Percentiles rank a stretch among this genome's conserved stretches.
phyloP scores from a whole-genome alignment of 2,329 filamentous ascomycete genomes.

The Calonectria hongkongensis region DNA sequence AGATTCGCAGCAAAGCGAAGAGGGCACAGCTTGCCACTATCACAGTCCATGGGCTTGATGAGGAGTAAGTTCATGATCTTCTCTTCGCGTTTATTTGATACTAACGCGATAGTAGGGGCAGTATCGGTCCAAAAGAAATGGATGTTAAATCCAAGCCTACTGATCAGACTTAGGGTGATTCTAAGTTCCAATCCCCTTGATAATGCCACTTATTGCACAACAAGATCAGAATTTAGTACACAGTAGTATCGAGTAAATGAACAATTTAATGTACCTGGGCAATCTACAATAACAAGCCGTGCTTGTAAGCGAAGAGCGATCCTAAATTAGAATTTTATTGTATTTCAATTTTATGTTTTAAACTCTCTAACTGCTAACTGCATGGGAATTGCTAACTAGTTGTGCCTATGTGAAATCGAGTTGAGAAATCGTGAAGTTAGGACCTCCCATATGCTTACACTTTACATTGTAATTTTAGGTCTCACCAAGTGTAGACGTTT shows the following conservation, averaged over 20 bases:
- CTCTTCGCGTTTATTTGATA: no score
- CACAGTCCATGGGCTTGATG: constrained; percentile 24
- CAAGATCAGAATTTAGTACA: not conserved
- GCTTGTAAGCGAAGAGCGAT: no score
- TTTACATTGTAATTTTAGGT: no score
- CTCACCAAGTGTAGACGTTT: no score
- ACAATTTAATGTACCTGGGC: not conserved
- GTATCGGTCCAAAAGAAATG: constrained; percentile 24
- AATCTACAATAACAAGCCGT: not conserved
- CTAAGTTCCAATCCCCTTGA: not conserved
- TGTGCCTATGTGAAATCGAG: no score
- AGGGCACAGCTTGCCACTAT: constrained; percentile 28
- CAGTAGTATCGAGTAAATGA: not conserved
- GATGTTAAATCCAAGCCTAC: not conserved
- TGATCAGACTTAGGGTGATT: no score
- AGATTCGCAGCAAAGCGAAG: constrained; percentile 44
- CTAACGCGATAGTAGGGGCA: constrained; percentile 17
- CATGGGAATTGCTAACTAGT: no score
- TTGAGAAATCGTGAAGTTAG: no score
- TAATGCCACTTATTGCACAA: not conserved
- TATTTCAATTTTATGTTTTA: no score
- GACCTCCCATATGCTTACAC: no score
- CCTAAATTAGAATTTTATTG: no score
- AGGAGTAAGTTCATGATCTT: constrained; percentile 33
- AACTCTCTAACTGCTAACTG: no score